Base-by-base conservation (phyloP, 306 rosid genomes). In the Cajanus cajan region DNA sequence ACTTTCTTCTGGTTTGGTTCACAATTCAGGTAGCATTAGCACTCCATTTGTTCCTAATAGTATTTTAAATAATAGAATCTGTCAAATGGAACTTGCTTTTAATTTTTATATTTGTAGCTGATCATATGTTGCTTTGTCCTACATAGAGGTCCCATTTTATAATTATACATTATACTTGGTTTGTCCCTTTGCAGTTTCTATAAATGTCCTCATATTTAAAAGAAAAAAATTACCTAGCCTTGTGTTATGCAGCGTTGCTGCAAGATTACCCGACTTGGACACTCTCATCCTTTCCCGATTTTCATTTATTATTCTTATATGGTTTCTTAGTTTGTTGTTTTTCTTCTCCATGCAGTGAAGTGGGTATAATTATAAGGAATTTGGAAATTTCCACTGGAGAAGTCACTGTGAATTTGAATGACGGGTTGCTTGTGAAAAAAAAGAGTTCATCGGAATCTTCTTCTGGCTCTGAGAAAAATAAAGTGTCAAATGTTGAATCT, bases 321-420 rank as follows among this genome's bases (percentile, higher is more conserved):
- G 37, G 39, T 21, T 36, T 21, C 73, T 61, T 52, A 61, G 54
- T 71, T 87, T 25, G 33, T 78, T 81, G 4, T 39, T 39, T 58
- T 71, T 39, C 33, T 54, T 43, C 39, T 62, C n/a, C 79, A 48
- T 77, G 70, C 80, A 96, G 98, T 87, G 96, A 93, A 87, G 82
- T 85, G 14, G 97, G 98, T 83, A 85, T 93, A 66, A 68, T 78
- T 73, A 70, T 88, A 71, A 89, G 84, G 90, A 85, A 87, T 78
- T 85, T 93, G 80, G 96, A 89, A 19, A 19, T 96, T 66, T 36
- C 82, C 36, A 45, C 67, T 55, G 99, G 98, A 68, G 96, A 85
- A 65, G 78, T 93, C 59, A 59, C 73, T 33, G 89, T 88, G 88
- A 93, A 86, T 82, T 90, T 93, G 83, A 88, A 93, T 52, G 98